phyloP scores from a whole-genome alignment of 495 filamentous ascomycete species.

The Xanthoparmelia taractica region DNA sequence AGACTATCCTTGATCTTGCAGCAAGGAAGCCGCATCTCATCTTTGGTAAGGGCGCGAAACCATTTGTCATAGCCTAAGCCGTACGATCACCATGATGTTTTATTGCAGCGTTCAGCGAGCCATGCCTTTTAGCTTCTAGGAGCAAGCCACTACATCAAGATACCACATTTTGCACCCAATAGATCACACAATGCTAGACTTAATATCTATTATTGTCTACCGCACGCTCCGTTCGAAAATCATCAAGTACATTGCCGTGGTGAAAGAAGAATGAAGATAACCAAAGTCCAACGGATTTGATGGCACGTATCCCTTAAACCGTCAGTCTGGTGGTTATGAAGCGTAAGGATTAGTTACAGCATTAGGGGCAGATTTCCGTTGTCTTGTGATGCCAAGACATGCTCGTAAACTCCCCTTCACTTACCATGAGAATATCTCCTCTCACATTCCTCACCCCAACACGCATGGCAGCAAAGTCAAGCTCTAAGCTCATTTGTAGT shows the following conservation, averaged over 20 bases:
- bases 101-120: conserved; percentile 13
- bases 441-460: conserved; percentile 49
- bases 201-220: not conserved
- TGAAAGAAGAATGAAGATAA: not conserved
- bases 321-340: too few species aligned
- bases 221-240: not conserved
- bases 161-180: not conserved
- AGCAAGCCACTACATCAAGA: not conserved
- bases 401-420: not conserved
- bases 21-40: conserved; percentile 79
- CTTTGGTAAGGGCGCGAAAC: conserved; percentile 51
- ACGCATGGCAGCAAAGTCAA: conserved; percentile 40
- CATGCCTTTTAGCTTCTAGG: not conserved
- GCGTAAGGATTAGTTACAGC: too few species aligned
- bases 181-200: not conserved
- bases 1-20: conserved; percentile 85
- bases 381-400: too few species aligned
- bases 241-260: not conserved
- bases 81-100: not conserved
- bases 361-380: not conserved
- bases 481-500: conserved; percentile 24
- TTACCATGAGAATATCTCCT: conserved; percentile 17
- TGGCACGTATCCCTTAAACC: too few species aligned
- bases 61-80: conserved; percentile 21
- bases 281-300: too few species aligned